phyloP scores from a whole-genome alignment of 2,329 filamentous ascomycete genomes.

The Penicillium sp. region DNA sequence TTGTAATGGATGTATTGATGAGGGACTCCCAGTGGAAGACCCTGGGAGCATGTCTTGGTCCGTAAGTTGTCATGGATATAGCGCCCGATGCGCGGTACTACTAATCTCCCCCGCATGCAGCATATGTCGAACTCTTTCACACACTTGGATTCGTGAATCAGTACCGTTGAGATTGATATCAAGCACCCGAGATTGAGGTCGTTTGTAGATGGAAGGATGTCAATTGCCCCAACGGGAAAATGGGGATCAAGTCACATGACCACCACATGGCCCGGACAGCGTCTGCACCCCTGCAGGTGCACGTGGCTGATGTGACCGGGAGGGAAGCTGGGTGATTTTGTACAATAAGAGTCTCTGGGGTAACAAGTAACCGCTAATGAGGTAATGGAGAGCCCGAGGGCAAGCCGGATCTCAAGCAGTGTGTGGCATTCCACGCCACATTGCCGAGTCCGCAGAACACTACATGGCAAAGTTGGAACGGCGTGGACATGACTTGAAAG shows the following conservation, averaged over 20 bases:
- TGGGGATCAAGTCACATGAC: background rate
- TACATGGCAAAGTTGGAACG: no score
- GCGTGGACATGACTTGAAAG: no score
- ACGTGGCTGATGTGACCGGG: no score
- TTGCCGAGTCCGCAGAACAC: no score
- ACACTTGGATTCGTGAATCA: background rate
- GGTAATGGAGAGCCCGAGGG: no score
- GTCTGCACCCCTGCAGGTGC: background rate
- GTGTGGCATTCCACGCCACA: no score
- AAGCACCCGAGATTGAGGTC: background rate
- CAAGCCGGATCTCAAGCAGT: no score
- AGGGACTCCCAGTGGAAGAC: background rate
- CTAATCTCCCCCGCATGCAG: conserved; percentile 11
- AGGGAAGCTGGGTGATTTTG: no score
- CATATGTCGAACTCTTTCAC: background rate
- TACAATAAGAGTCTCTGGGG: no score
- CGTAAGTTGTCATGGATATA: background rate
- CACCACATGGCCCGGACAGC: background rate
- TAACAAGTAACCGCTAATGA: no score
- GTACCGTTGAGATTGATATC: no score
- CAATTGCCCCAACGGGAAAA: background rate
- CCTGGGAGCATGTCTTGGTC: background rate
- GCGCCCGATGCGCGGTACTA: conserved; percentile 7
- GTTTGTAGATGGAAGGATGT: background rate
- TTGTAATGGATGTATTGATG: background rate